Evolutionary conservation across 2,329 filamentous ascomycete genomes (phyloP).

Genomic region (Cylindrodendrum hubeiense): DNA sequence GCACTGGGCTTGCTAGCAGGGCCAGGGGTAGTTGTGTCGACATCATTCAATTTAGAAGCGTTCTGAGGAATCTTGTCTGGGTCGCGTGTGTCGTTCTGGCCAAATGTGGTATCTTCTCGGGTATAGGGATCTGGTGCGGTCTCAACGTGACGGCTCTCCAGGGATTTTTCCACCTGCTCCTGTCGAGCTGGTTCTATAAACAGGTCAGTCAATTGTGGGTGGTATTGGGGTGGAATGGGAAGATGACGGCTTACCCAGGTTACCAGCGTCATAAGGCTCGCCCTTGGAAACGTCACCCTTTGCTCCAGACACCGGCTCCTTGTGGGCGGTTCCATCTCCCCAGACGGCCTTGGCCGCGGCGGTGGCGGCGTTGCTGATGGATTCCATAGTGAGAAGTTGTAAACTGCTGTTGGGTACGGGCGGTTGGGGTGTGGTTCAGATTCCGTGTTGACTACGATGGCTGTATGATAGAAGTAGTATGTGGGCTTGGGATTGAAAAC

Average conservation of each 20-base stretch:
- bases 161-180: slow-evolving; percentile 9
- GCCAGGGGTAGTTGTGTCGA: slow-evolving; percentile 34
- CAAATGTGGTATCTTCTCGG: slow-evolving; percentile 34
- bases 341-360: slow-evolving; percentile 58
- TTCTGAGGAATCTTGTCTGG: slow-evolving; percentile 51
- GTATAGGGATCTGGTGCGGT: not conserved
- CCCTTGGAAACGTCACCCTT: slow-evolving; percentile 74
- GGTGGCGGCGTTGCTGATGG: slow-evolving; percentile 67
- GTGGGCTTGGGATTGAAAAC: not conserved
- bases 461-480: not conserved
- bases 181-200: slow-evolving; percentile 8
- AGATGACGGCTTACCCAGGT: slow-evolving; percentile 63
- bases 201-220: not conserved
- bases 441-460: not conserved
- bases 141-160: not conserved
- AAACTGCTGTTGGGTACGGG: not conserved
- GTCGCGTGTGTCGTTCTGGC: slow-evolving; percentile 56
- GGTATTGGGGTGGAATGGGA: too few relatives aligned
- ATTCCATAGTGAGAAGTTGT: slow-evolving; percentile 65
- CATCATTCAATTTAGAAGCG: slow-evolving; percentile 50
- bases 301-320: slow-evolving; percentile 80
- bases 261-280: slow-evolving; percentile 85
- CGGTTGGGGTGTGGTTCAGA: not conserved
- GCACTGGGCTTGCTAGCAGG: slow-evolving; percentile 50
- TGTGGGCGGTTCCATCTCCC: slow-evolving; percentile 55